phyloP scores from a whole-genome alignment of 176 grass and related monocot species.

The Alopecurus myosuroides region DNA sequence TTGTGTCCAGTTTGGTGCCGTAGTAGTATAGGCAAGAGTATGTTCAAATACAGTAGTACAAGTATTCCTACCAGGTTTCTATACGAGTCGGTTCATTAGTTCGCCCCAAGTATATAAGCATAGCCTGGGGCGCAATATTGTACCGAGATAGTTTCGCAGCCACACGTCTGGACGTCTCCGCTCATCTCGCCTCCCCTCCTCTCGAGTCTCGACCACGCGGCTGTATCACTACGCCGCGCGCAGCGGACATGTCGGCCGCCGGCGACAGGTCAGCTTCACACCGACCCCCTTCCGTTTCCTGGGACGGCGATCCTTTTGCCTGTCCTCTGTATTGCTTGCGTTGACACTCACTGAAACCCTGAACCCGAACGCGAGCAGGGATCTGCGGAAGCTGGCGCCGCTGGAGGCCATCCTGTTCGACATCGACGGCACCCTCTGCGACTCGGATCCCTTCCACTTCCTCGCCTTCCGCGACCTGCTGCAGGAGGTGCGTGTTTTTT shows the following conservation, averaged over 20 bases:
- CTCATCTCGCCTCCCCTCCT: neutral
- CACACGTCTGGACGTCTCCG: neutral
- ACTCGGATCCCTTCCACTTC: conserved; percentile 88
- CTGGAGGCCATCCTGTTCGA: conserved; percentile 76
- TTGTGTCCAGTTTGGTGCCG: too few species aligned
- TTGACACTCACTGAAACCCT: conserved; percentile 14
- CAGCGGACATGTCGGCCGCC: conserved; percentile 15
- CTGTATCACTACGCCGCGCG: too few species aligned
- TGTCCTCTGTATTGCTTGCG: neutral
- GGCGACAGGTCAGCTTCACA: neutral
- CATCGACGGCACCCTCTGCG: conserved; percentile 76
- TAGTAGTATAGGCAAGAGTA: too few species aligned
- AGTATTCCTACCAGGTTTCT: too few species aligned
- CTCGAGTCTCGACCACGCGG: too few species aligned
- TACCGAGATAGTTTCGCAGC: too few species aligned
- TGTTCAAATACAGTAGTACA: too few species aligned
- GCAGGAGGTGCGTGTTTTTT: conserved; percentile 51
- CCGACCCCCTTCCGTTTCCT: neutral
- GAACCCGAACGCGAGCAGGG: neutral
- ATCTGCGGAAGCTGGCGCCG: conserved; percentile 50
- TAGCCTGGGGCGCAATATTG: too few species aligned
- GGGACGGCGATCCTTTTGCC: neutral
- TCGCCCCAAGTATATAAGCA: too few species aligned
- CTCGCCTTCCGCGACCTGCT: conserved; percentile 61
- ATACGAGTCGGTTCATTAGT: too few species aligned